Evolutionary conservation across 192 early-diverging fungal species (phyloP), one percentile per base, ranked within the genome.

Genomic region (Phycomyces blakesleeanus): DNA sequence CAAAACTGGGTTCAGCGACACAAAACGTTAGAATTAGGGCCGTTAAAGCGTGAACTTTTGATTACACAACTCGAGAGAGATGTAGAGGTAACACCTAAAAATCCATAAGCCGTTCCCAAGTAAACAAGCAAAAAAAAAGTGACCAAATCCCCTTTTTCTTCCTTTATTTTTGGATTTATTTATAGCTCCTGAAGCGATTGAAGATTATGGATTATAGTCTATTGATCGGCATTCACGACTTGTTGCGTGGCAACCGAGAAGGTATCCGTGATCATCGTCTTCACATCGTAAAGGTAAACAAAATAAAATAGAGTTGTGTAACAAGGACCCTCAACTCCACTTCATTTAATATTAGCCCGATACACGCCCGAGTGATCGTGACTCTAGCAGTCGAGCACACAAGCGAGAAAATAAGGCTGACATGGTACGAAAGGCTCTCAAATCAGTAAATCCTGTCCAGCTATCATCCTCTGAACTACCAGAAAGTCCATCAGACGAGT

Each of bases 171-270:
- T n/a, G n/a, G n/a, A 51, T 34, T 51, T 50, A 7, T 34, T 25
- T 29, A 29, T 84, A 83, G 68, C 75, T 98, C 51, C 73, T 88
- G 52, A 75, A 82, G 26, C 78, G 81, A 40, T 76, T 91, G 21
- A 86, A 92, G 55, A 97, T 98, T 58, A 98, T 98, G 96, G 96
- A 98, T 76, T 98, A 98, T 76, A 95, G 93, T 57, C 81, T 98
- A 53, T 76, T 98, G 15, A 74, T 98, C 56, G 96, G 96, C 14
- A 83, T 92, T 41, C 95, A 97, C 67, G 91, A 98, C 65, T 76
- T 90, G 34, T 81, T 82, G 25, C 82, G 87, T 20, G 93, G 93
- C 37, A 95, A 97, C 71, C 81, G 78, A n/a, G 87, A 92, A 64
- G 91, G 91, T 66, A 93, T 98, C 63, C 88, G 95, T 66, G 92